Evolutionary conservation across 768 basidiomycete species (phyloP).

Genomic region (Auricularia cornea): DNA sequence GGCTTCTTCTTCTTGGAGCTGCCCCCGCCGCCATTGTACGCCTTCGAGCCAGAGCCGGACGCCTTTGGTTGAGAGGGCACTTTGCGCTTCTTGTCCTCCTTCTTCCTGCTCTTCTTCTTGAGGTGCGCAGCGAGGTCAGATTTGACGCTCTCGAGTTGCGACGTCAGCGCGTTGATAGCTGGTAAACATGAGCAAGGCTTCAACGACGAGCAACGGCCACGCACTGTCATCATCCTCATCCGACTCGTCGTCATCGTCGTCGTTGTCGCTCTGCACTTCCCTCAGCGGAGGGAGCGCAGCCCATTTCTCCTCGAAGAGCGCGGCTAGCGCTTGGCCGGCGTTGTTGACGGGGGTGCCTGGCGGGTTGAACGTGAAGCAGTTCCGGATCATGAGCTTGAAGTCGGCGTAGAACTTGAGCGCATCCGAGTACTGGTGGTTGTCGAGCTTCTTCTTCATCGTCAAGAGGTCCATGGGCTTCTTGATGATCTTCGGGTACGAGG

Average conservation of each 20-base stretch:
- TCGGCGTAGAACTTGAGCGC: constrained; percentile 80
- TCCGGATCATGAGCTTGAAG: constrained; percentile 90
- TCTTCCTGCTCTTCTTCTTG: constrained; percentile 48
- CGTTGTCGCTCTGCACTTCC: constrained; percentile 41
- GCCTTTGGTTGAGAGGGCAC: constrained; percentile 44
- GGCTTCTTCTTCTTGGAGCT: constrained; percentile 35
- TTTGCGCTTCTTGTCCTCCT: constrained; percentile 68
- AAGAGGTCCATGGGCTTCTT: constrained; percentile 94
- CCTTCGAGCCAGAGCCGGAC: constrained; percentile 39
- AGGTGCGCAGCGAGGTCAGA: constrained; percentile 60
- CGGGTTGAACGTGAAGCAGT: constrained; percentile 91
- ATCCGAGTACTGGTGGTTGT: constrained; percentile 64
- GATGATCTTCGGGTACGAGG: constrained; percentile 77
- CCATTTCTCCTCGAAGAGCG: constrained; percentile 91
- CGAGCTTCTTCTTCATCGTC: constrained; percentile 82
- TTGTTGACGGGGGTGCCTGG: constrained; percentile 78
- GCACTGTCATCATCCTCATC: constrained; percentile 53
- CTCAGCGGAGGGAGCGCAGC: constrained; percentile 57
- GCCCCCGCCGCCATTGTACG: constrained; percentile 37
- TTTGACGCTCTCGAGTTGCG: constrained; percentile 70
- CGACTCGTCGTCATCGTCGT: constrained; percentile 54
- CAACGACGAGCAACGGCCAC: constrained; percentile 21
- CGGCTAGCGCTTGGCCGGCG: constrained; percentile 78
- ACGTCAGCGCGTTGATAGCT: constrained; percentile 68
- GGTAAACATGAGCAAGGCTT: constrained; percentile 39